These are phyloP conservation scores for Fraxinus angustifolia DNA, from an alignment of 305 asterid genomes.

Conservation along the genomic window DNA sequence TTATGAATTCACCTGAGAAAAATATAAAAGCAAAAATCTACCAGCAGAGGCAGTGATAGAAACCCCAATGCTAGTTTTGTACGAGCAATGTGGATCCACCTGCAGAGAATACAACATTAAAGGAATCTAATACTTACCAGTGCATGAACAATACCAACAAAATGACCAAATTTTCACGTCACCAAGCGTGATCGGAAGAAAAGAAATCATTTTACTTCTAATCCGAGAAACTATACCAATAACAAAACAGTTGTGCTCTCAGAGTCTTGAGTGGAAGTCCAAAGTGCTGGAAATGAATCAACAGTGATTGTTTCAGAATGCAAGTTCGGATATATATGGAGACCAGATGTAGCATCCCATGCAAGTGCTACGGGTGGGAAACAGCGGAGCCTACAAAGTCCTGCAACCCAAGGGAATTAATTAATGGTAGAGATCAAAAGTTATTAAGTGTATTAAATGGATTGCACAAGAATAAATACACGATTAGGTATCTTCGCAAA, in stretches of 20 bases:
- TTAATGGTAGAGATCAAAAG: not conserved
- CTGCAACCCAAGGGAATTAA: conserved; percentile 41
- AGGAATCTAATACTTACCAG: conserved; percentile 8
- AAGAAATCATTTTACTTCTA: not conserved
- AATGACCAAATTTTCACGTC: conserved; percentile 15
- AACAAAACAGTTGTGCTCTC: conserved; percentile 70
- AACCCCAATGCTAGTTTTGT: conserved; percentile 60
- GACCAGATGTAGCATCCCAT: conserved; percentile 94
- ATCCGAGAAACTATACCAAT: conserved; percentile 50
- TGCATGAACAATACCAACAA: conserved; percentile 3
- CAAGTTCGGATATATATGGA: conserved; percentile 85
- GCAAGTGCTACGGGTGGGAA: conserved; percentile 98
- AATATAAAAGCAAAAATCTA: conserved; percentile 84
- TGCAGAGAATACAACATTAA: conserved; percentile 36
- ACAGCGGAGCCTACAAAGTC: conserved; percentile 86
- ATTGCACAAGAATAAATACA: not conserved
- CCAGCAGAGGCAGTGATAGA: conserved; percentile 67
- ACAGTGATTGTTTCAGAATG: conserved; percentile 74
- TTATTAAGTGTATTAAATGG: not conserved
- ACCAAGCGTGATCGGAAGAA: conserved; percentile 11
- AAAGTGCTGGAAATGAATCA: conserved; percentile 90
- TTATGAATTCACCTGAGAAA: conserved; percentile 61
- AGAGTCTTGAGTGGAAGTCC: conserved; percentile 69
- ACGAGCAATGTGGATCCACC: conserved; percentile 99
- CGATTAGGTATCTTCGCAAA: not conserved